A percentile compares a stretch with the other conserved stretches of the same genome.
Conservation (phyloP, 2,329 filamentous ascomycete genomes). For the Fusarium metavorans region DNA sequence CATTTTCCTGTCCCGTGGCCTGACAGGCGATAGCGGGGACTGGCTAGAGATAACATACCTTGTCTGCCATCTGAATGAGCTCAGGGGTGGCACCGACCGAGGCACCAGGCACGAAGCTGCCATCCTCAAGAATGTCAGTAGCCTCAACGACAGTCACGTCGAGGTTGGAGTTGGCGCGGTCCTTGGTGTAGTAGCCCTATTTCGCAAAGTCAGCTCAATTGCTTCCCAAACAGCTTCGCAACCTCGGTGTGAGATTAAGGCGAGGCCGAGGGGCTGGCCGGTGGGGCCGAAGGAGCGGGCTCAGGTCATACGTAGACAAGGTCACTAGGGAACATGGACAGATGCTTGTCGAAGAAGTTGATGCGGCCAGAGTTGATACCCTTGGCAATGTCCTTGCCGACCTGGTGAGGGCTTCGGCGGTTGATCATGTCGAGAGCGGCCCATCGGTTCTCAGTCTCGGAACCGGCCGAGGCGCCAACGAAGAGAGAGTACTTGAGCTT, state of each 20-base stretch:
- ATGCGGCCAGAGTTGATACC: constrained; percentile 91
- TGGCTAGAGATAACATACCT: constrained; percentile 58
- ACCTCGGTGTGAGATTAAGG: constrained; percentile 36
- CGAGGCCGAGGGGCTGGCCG: constrained; percentile 29
- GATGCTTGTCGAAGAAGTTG: constrained; percentile 93
- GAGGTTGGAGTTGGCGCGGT: constrained; percentile 78
- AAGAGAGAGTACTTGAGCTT: constrained; percentile 89
- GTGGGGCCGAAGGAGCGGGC: constrained; percentile 20
- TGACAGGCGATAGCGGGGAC: neutral
- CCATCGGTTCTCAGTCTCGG: constrained; percentile 93
- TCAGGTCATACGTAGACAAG: constrained; percentile 75
- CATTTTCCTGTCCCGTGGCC: neutral
- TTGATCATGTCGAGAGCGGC: constrained; percentile 92
- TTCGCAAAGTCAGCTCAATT: constrained; percentile 25
- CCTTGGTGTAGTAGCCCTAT: constrained; percentile 84
- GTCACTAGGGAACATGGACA: constrained; percentile 92
- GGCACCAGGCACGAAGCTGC: constrained; percentile 88
- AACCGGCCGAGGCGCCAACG: constrained; percentile 88
- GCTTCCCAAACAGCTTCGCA: constrained; percentile 9
- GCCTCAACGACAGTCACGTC: constrained; percentile 90
- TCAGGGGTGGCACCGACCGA: constrained; percentile 88
- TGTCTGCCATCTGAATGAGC: constrained; percentile 90
- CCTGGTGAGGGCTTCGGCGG: constrained; percentile 85
- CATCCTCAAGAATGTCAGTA: constrained; percentile 87
- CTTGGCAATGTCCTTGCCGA: constrained; percentile 90